A percentile compares a stretch with the other conserved stretches of the same genome.
Conservation (phyloP, 2,329 filamentous ascomycete genomes). For the Talaromyces sp. region DNA sequence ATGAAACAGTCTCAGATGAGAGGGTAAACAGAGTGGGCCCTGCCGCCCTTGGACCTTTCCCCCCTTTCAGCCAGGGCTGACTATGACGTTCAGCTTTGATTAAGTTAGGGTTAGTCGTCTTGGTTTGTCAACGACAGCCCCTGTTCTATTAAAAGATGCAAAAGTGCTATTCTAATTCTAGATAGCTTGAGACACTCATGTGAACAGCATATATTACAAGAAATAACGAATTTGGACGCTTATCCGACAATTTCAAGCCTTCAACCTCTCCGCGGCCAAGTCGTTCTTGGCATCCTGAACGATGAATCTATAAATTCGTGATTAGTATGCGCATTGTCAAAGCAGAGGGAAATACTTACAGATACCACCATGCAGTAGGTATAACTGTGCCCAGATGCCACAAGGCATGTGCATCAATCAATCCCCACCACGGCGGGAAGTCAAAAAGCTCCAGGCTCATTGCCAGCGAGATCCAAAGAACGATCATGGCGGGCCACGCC, state of each 20-base stretch:
- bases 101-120: background rate
- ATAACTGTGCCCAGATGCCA: slow-evolving; percentile 94
- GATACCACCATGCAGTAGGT: slow-evolving; percentile 89
- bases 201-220: background rate
- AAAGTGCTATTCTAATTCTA: background rate
- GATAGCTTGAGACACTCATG: background rate
- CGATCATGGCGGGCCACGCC: slow-evolving; percentile 83
- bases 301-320: slow-evolving; percentile 64
- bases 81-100: background rate
- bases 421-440: slow-evolving; percentile 79
- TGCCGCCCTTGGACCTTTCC: background rate
- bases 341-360: slow-evolving; percentile 62
- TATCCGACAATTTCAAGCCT: slow-evolving; percentile 51
- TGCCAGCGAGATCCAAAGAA: slow-evolving; percentile 84
- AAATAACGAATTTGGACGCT: background rate
- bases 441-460: slow-evolving; percentile 97
- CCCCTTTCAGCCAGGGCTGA: slow-evolving; percentile 2
- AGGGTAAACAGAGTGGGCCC: slow-evolving; percentile 6
- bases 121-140: background rate
- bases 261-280: slow-evolving; percentile 68
- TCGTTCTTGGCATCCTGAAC: slow-evolving; percentile 83
- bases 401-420: slow-evolving; percentile 87
- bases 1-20: slow-evolving; percentile 14
- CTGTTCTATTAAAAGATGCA: background rate
- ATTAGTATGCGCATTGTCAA: slow-evolving; percentile 28